Evolutionary conservation across 768 basidiomycete genomes (phyloP).

Genomic region (Podaxis sp.): DNA sequence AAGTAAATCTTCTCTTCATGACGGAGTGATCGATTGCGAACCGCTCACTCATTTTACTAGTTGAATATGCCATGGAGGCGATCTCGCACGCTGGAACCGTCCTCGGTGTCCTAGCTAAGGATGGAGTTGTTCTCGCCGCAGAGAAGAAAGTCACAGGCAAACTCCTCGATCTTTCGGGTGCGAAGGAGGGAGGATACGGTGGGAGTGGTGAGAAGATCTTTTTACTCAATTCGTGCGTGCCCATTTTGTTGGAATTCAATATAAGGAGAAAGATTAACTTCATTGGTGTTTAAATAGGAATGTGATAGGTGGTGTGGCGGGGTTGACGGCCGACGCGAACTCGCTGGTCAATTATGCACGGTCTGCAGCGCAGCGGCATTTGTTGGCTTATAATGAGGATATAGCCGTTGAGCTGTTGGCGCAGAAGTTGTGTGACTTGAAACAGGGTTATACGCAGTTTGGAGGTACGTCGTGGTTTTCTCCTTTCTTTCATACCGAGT

Average conservation of each 20-base stretch:
- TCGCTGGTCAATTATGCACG: conserved; percentile 95
- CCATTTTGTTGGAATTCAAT: not conserved
- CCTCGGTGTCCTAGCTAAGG: conserved; percentile 87
- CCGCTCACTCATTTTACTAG: conserved; percentile 36
- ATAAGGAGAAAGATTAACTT: not conserved
- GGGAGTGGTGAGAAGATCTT: conserved; percentile 99
- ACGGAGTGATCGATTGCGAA: not conserved
- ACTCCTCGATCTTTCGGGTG: conserved; percentile 85
- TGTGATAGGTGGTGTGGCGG: conserved; percentile 93
- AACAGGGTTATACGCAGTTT: conserved; percentile 97
- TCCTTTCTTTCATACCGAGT: not conserved
- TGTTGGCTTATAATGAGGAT: conserved; percentile 92
- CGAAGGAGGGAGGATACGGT: conserved; percentile 87
- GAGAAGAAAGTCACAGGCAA: conserved; percentile 99
- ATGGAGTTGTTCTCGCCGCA: conserved; percentile 89
- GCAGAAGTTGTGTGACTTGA: conserved; percentile 92
- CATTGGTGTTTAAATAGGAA: conserved; percentile 53
- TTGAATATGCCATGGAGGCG: conserved; percentile 99
- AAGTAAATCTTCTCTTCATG: conserved; percentile 45
- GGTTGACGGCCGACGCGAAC: conserved; percentile 95
- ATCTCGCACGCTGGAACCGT: conserved; percentile 96
- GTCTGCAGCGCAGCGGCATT: conserved; percentile 84
- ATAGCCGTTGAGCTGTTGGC: conserved; percentile 97
- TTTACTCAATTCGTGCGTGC: conserved; percentile 80
- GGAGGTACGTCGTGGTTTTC: conserved; percentile 59